Evolutionary conservation across 75 land plant species (phyloP).

Genomic region (Cunninghamia lanceolata): DNA sequence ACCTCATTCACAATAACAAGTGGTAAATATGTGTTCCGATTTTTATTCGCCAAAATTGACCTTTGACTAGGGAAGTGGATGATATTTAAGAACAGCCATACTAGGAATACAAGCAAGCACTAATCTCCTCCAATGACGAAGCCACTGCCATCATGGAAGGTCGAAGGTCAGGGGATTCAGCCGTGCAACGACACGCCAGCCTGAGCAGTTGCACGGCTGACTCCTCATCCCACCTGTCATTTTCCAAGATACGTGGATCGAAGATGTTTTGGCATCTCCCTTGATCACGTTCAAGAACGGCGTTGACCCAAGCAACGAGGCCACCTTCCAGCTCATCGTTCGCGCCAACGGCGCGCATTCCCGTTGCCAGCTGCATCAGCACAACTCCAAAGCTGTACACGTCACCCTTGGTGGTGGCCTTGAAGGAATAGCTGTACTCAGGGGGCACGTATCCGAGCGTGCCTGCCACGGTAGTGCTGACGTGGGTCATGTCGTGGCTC

Average conservation of each 20-base stretch:
- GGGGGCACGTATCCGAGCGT: conserved; percentile 91
- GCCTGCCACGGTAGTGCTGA: conserved; percentile 77
- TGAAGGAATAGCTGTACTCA: conserved; percentile 75
- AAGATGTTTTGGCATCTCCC: not conserved
- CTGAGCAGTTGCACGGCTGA: not conserved
- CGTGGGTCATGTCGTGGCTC: conserved; percentile 50
- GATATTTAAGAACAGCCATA: too few relatives aligned
- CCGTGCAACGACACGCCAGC: not conserved
- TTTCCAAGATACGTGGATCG: not conserved
- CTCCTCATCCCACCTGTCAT: not conserved
- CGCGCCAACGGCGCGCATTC: conserved; percentile 54
- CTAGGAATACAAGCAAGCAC: not conserved
- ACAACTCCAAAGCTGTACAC: conserved; percentile 94
- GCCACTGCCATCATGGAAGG: not conserved
- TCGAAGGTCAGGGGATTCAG: not conserved
- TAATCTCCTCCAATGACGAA: not conserved
- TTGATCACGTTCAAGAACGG: conserved; percentile 22
- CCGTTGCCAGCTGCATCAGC: conserved; percentile 73
- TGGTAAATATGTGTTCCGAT: too few relatives aligned
- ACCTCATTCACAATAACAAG: too few relatives aligned
- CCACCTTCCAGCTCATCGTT: conserved; percentile 27
- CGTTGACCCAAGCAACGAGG: conserved; percentile 64
- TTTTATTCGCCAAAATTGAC: too few relatives aligned
- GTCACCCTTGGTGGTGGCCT: conserved; percentile 78
- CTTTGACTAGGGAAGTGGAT: too few relatives aligned